Percentiles rank a stretch among this genome's conserved stretches.
Conservation (phyloP, 140 eudicot genomes). For the Ambrosia hybrid region DNA sequence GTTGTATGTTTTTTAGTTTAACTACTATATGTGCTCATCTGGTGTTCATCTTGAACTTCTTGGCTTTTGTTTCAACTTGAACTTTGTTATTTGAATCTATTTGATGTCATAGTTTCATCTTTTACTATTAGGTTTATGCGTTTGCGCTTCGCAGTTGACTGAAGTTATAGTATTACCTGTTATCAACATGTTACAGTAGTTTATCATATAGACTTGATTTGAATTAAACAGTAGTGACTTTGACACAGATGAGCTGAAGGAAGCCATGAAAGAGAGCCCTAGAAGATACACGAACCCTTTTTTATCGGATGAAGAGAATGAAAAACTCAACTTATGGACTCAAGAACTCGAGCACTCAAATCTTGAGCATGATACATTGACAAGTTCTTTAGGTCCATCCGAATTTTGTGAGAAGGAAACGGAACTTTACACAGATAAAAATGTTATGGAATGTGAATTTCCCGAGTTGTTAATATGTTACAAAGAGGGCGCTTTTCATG, state of each 20-base stretch:
- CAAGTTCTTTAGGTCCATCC: slow-evolving; percentile 24
- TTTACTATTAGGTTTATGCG: slow-evolving; percentile 4
- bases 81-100: background rate
- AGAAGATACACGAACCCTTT: slow-evolving; percentile 41
- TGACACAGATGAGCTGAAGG: slow-evolving; percentile 51
- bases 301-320: slow-evolving; percentile 38
- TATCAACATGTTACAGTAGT: background rate
- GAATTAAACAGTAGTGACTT: slow-evolving; percentile 38
- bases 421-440: slow-evolving; percentile 50
- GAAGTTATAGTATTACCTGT: background rate
- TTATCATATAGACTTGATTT: slow-evolving; percentile 25
- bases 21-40: background rate
- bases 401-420: slow-evolving; percentile 37
- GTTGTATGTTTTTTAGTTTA: slow-evolving; percentile 6
- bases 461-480: slow-evolving; percentile 69
- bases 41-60: background rate
- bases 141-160: background rate
- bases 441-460: slow-evolving; percentile 50
- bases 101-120: background rate
- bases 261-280: slow-evolving; percentile 50
- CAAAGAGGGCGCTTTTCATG: slow-evolving; percentile 45
- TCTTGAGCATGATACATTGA: slow-evolving; percentile 20
- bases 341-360: slow-evolving; percentile 37
- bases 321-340: slow-evolving; percentile 33
- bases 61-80: too few species aligned